phyloP scores from a whole-genome alignment of 495 filamentous ascomycete species.

The Hypomontagnella monticulosa region DNA sequence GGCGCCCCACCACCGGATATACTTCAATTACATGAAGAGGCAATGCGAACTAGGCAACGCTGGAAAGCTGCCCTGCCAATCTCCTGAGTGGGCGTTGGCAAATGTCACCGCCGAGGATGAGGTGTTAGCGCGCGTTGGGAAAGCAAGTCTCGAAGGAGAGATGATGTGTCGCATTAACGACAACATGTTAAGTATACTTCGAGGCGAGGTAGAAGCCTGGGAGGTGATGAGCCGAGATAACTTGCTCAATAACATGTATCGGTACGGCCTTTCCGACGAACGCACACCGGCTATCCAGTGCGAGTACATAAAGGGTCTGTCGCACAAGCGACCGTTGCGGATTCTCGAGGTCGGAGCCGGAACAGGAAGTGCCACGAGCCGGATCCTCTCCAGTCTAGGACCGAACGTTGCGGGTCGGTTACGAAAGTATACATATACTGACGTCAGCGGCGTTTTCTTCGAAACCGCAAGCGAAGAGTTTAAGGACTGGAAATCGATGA shows the following conservation, averaged over 20 bases:
- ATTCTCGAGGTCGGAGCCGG: conserved; percentile 58
- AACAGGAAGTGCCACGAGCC: conserved; percentile 57
- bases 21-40: conserved; percentile 43
- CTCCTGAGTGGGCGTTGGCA: conserved; percentile 32
- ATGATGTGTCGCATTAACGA: conserved; percentile 48
- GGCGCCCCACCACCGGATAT: conserved; percentile 33
- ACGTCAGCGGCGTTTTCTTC: conserved; percentile 65
- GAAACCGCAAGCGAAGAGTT: conserved; percentile 57
- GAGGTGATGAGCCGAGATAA: conserved; percentile 56
- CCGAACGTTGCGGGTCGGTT: conserved; percentile 40
- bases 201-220: conserved; percentile 52
- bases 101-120: conserved; percentile 33
- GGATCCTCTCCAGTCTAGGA: conserved; percentile 49
- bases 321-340: conserved; percentile 52
- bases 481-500: conserved; percentile 43
- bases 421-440: conserved; percentile 62
- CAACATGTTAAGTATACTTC: conserved; percentile 49
- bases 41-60: conserved; percentile 34
- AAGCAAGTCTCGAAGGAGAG: conserved; percentile 40
- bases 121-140: conserved; percentile 36
- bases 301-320: conserved; percentile 45
- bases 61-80: conserved; percentile 39
- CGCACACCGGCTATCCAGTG: conserved; percentile 41
- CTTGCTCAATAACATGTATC: conserved; percentile 55
- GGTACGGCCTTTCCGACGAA: conserved; percentile 47